Percentiles rank a stretch among this genome's conserved stretches.
phyloP scores from a whole-genome alignment of 164 flowering plant species.

The Vitis amurensis region DNA sequence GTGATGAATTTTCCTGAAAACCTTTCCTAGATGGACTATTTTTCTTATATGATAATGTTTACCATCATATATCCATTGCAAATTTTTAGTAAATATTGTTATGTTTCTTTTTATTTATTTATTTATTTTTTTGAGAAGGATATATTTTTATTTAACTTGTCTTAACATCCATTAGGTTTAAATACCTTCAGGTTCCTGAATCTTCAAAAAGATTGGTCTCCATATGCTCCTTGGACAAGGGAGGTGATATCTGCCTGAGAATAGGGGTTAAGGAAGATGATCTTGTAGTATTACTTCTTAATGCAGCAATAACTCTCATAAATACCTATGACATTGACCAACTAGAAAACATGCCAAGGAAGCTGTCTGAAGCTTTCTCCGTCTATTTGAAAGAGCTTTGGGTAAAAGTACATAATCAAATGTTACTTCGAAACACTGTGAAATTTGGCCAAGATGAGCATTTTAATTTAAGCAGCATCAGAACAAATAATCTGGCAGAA shows the following conservation, averaged over 20 bases:
- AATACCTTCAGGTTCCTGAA: constrained; percentile 42
- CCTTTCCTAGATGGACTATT: too few relatives aligned
- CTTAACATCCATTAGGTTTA: constrained; percentile 45
- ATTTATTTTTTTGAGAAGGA: too few relatives aligned
- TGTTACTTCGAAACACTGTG: constrained; percentile 14
- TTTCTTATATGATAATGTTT: too few relatives aligned
- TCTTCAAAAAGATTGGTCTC: constrained; percentile 14
- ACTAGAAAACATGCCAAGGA: constrained; percentile 40
- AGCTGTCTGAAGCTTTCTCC: constrained; percentile 28
- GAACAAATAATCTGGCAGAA: constrained; percentile 48
- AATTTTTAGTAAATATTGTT: too few relatives aligned
- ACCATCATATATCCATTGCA: too few relatives aligned
- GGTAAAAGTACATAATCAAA: constrained; percentile 31
- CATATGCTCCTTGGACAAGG: constrained; percentile 11
- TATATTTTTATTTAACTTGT: neutral
- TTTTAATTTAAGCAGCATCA: constrained; percentile 21
- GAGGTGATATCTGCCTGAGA: constrained; percentile 5
- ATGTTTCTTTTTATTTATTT: too few relatives aligned
- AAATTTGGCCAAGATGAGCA: constrained; percentile 7
- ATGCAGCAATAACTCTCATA: constrained; percentile 40
- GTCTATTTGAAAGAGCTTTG: constrained; percentile 41
- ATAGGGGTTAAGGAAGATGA: constrained; percentile 32
- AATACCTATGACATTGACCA: constrained; percentile 47
- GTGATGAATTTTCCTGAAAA: too few relatives aligned
- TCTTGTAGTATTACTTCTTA: constrained; percentile 32